phyloP scores from a whole-genome alignment of 306 rosid species.

The Malus sylvestris region DNA sequence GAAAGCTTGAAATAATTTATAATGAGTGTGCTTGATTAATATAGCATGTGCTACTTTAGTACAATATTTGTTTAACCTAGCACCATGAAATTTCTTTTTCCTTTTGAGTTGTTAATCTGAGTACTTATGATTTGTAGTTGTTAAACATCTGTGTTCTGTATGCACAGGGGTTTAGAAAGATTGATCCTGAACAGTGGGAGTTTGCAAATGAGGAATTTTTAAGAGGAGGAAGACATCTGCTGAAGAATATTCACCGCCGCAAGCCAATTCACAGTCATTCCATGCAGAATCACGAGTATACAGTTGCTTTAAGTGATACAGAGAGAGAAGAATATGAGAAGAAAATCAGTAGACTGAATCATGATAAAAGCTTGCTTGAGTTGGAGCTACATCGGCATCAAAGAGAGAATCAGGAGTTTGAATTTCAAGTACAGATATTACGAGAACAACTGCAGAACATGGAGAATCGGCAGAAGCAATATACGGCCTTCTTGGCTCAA shows the following conservation, averaged over 20 bases:
- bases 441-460: constrained; percentile 16
- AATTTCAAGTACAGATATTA: constrained; percentile 15
- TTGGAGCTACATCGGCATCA: constrained; percentile 16
- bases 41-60: background rate
- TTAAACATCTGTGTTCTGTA: background rate
- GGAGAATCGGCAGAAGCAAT: constrained; percentile 19
- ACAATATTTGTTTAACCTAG: background rate
- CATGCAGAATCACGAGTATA: constrained; percentile 15
- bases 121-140: background rate
- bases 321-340: constrained; percentile 21
- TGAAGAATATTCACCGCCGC: constrained; percentile 32
- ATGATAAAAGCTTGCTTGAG: constrained; percentile 19
- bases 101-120: background rate
- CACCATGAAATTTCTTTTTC: background rate
- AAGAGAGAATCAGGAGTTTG: constrained; percentile 19
- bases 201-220: constrained; percentile 37
- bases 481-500: constrained; percentile 14
- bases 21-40: background rate
- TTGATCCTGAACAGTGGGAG: constrained; percentile 43
- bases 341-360: constrained; percentile 20
- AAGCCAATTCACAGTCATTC: constrained; percentile 39
- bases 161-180: constrained; percentile 35
- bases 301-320: constrained; percentile 21
- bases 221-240: constrained; percentile 33
- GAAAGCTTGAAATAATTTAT: background rate